phyloP scores from a whole-genome alignment of 2,329 filamentous ascomycete species.

The Nemania sp. region DNA sequence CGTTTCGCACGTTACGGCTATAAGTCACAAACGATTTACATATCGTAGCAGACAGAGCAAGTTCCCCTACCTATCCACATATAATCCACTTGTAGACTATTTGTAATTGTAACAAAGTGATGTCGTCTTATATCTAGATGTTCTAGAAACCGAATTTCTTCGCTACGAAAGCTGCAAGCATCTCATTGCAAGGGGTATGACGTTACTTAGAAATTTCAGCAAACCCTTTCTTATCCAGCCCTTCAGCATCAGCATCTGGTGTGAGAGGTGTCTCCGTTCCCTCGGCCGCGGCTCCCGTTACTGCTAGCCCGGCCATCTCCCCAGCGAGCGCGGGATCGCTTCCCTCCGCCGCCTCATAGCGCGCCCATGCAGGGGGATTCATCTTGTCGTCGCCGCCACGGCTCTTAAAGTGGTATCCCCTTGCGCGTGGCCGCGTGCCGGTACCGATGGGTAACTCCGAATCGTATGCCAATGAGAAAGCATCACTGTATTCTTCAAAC shows the following conservation, averaged over 20 bases:
- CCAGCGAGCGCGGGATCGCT: conserved; percentile 46
- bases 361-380: conserved; percentile 69
- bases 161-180: no score
- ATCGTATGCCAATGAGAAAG: conserved; percentile 64
- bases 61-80: no score
- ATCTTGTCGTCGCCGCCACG: conserved; percentile 67
- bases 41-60: no score
- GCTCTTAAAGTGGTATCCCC: conserved; percentile 82
- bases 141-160: no score
- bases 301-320: conserved; percentile 48
- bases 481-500: conserved; percentile 59
- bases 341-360: conserved; percentile 48
- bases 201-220: conserved; percentile 47
- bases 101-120: no score
- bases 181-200: no score
- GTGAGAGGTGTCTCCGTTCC: conserved; percentile 54
- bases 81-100: no score
- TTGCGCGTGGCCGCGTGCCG: conserved; percentile 75
- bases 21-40: no score
- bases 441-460: conserved; percentile 71
- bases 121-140: not conserved
- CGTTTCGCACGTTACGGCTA: no score
- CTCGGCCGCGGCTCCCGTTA: conserved; percentile 40
- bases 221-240: conserved; percentile 60
- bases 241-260: conserved; percentile 50